Evolutionary conservation across 768 basidiomycete species (phyloP), one percentile per base, ranked within the genome.

Genomic region (Baorangia bicolor): DNA sequence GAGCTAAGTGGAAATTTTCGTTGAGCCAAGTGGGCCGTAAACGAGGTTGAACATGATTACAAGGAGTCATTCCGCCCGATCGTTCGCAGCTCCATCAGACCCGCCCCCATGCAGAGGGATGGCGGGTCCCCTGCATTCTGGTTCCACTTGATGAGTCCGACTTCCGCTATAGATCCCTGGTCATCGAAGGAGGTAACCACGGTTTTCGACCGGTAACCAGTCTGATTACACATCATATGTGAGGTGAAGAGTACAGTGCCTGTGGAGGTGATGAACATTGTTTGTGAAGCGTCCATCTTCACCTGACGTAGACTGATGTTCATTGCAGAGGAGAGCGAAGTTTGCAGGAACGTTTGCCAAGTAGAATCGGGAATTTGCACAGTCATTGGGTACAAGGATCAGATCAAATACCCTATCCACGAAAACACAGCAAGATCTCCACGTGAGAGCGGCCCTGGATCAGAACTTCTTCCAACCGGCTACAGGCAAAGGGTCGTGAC

Each of bases 301-400:
- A 65, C 61, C 30, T 49, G 55, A 20, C 57, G 64, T 35, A 63
- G 57, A 28, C 53, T 60, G 61, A 63, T 40, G 48, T 63, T 66
- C 64, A 66, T 66, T 2, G 27, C 20, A 13, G 39, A 31, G 20
- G 12, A 39, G 6, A 30, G 16, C 10, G 5, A 37, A 21, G 18
- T 28, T 12, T n/a, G 37, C 4, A 14, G 7, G 28, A 14, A n/a
- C 20, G 35, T 12, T 41, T 33, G 33, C 23, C 2, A 38, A 3
- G 30, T 16, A 1, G 8, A 4, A 38, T 28, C 31, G 27, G 4
- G 33, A 45, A 11, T 8, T 12, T 56, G 25, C 20, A 21, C 33
- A 8, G 38, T 35, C 31, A 3, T 49, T n/a, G 33, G n/a, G 37
- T 31, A 5, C 14, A 18, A 31, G 41, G 23, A 35, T 20, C 2